Conservation (phyloP, 805 yeast species). For the Metschnikowia shivogae region DNA sequence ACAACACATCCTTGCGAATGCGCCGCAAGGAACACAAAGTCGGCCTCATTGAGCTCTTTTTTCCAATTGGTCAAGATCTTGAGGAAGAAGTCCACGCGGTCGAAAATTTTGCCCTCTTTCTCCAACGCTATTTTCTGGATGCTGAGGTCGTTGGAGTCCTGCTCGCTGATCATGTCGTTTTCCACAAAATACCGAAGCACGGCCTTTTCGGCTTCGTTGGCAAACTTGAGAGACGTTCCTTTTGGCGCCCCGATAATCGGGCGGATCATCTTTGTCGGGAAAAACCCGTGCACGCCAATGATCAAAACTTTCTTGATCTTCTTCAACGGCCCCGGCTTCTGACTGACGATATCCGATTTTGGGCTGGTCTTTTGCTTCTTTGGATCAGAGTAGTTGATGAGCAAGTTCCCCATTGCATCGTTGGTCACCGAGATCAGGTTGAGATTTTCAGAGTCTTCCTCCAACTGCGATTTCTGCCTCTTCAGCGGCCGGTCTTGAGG, state of each 20-base stretch:
- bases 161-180: constrained; percentile 32
- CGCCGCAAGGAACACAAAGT: constrained; percentile 84
- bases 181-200: constrained; percentile 58
- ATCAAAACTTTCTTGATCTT: constrained; percentile 61
- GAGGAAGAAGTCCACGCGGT: constrained; percentile 78
- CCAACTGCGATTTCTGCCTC: constrained; percentile 22
- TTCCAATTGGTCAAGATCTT: constrained; percentile 67
- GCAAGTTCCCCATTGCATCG: constrained; percentile 39
- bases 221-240: constrained; percentile 88
- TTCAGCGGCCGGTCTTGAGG: constrained; percentile 4
- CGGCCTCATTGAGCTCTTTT: constrained; percentile 59
- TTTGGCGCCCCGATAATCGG: constrained; percentile 93
- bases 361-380: constrained; percentile 8
- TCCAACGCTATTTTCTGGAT: constrained; percentile 92
- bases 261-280: constrained; percentile 80
- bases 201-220: constrained; percentile 81
- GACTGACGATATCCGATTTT: constrained; percentile 21
- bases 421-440: constrained; percentile 36
- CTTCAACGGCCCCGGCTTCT: constrained; percentile 26
- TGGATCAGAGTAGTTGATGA: constrained; percentile 24
- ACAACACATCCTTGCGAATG: constrained; percentile 98
- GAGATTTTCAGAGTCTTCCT: constrained; percentile 27
- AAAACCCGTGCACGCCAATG: constrained; percentile 94
- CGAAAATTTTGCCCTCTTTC: constrained; percentile 86
- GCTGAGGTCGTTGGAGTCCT: constrained; percentile 32